Base-by-base conservation (phyloP, 2,329 filamentous ascomycete genomes). In the Ascochyta lentis region DNA sequence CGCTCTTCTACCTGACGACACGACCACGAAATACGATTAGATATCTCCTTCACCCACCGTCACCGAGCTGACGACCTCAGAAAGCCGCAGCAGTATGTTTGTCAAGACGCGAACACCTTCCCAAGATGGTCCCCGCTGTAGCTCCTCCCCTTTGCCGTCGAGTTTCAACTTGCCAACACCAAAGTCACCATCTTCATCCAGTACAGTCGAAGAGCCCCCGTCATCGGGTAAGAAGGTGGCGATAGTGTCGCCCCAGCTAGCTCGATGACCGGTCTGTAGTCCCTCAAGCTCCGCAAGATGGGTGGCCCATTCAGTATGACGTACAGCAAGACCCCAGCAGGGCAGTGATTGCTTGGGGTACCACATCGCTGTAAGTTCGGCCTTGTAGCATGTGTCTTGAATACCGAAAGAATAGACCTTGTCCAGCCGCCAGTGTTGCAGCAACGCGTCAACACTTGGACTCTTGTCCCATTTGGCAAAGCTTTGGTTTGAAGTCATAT, bases 381-480 rank as follows among this genome's bases (percentile, higher is more conserved):
- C 65, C 22, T 62, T 66, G 53, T 73, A 75, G 15, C 52, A 54
- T 3, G 70, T 73, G 0, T 67, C 53, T 34, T 54, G 58, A 27
- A 75, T 61, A 1, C 66, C 67, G 38, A 74, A 73, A 1, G 66
- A 66, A 49, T 72, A 73, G 2, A 71, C 50, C n/a, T 62, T 68
- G 24, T 73, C 68, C 13, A 71, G 41, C 2, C 68, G 63, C 16
- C 58, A 52, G 19, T 26, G 55, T 2, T 48, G 8, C 2, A 73
- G 41, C 15, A 57, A 24, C 4, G 35, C 44, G 35, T 60, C 60
- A 24, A 67, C 22, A 13, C 60, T 65, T 8, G 61, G 59, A 13
- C 54, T 63, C 2, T n/a, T 9, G 8, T 60, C 56, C 65, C 65
- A 71, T 7, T 53, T 9, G 1, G 59, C 61, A 43, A 72, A 73